Base-by-base conservation (phyloP, 116 monocot species). In the Cymodocea nodosa region DNA sequence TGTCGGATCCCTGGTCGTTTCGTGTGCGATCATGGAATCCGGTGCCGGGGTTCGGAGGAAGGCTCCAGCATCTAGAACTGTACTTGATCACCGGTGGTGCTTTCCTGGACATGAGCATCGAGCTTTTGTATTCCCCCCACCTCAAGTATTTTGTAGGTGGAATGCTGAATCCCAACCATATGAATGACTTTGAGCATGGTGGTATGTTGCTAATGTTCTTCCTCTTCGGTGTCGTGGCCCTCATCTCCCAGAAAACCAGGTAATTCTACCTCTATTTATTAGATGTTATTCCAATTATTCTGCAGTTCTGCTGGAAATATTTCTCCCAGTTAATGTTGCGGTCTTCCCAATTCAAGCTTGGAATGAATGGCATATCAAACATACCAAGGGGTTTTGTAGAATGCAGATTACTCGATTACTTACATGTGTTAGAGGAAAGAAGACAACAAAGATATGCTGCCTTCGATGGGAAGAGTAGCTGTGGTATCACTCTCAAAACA, bases 151-250 rank as follows among this genome's bases (percentile, higher is more conserved):
- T 95, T 73, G 87, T 86, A 1, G 53, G 81, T 74, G 34, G 71
- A 55, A 70, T 85, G 16, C 75, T 95, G 52, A 95, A 95, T 56
- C 90, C 95, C 25, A 68, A 75, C 17, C 95, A 95, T 62, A 78
- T 95, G 83, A 95, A 95, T 64, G 95, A 95, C 57, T 90, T 95
- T 70, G 95, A 95, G 81, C 95, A 95, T 68, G 90, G 81, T 4
- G 95, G 95, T 2, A 95, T 95, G 95, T 83, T 95, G 9, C 77
- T 95, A 67, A 95, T 95, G 90, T 95, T 95, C 85, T 90, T 95
- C 74, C 71, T 95, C 59, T 95, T 79, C 53, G 95, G 95, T 39
- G 50, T 62, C 39, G 71, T 73, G 22, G 90, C 85, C 15, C 79
- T 95, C 19, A 63, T 90, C 56, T 87, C 90, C 11, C 74, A 90